Conservation (phyloP, 2,329 filamentous ascomycete genomes). For the Pseudocercospora ulei region DNA sequence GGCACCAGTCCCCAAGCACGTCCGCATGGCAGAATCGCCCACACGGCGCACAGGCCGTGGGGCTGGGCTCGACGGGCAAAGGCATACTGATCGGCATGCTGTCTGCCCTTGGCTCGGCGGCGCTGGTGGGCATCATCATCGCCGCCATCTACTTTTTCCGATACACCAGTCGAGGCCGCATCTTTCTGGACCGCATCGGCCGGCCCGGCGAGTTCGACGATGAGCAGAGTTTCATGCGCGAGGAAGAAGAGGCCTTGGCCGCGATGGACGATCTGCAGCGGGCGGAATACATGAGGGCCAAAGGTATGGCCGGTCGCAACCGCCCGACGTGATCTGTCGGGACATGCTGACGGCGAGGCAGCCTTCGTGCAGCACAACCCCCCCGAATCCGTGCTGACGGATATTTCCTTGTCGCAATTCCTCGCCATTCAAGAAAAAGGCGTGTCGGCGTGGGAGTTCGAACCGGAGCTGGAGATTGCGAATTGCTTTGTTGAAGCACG, state of each 20-base stretch:
- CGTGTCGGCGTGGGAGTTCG: constrained; percentile 99
- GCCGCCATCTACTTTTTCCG: constrained; percentile 85
- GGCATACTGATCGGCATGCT: constrained; percentile 91
- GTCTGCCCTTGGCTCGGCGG: constrained; percentile 85
- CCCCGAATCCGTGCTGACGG: constrained; percentile 87
- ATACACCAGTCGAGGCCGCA: constrained; percentile 77
- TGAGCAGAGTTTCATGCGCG: constrained; percentile 84
- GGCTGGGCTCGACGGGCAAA: constrained; percentile 43
- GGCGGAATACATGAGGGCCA: constrained; percentile 84
- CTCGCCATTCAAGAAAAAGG: constrained; percentile 98
- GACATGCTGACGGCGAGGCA: constrained; percentile 35
- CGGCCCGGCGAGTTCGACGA: constrained; percentile 95
- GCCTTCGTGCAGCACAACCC: constrained; percentile 91
- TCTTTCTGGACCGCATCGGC: constrained; percentile 85
- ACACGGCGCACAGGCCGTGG: constrained; percentile 12
- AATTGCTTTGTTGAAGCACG: constrained; percentile 96
- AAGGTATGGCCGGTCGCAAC: constrained; percentile 53
- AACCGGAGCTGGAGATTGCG: constrained; percentile 95
- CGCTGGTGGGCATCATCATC: constrained; percentile 69
- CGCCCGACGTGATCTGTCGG: not conserved
- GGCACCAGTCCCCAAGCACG: constrained; percentile 1
- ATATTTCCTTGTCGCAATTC: constrained; percentile 95
- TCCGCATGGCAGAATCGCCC: constrained; percentile 11
- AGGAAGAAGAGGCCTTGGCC: constrained; percentile 91
- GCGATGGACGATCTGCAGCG: constrained; percentile 88